Evolutionary conservation across 2,329 filamentous ascomycete species (phyloP), one percentile per base, ranked within the genome.

Genomic region (Chaetomiaceae sp.): DNA sequence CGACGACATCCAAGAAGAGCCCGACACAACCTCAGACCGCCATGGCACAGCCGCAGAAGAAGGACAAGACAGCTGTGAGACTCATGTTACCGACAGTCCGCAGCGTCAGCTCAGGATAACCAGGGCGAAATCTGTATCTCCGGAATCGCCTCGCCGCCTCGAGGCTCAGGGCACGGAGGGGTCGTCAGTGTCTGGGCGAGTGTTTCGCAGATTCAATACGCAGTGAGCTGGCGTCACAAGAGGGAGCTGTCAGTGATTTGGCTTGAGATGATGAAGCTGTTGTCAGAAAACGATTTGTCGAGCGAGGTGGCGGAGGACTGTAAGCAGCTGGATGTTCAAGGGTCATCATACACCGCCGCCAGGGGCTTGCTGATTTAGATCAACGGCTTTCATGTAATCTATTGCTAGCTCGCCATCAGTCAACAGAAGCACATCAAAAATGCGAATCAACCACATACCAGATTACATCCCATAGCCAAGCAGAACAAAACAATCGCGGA

Each of bases 131-230:
- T 42, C 54, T 2, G 40, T 8, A 15, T 37, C 50, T n/a, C 25
- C 40, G 1, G 29, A 12, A 15, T 31, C 38, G 3, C 23, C 34
- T 8, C 27, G 4, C 22, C 23, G 2, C 2, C 17, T 6, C 3
- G 29, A 36, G 36, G 9, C 17, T 23, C 5, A 20, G 25, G 25
- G 6, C 6, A 20, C 8, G 11, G 50, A 1, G 4, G 12, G 2
- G 6, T 5, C n/a, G 1, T 5, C n/a, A 12, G 6, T 19, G 33
- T 25, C 42, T 7, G 15, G 3, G 4, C 42, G 47, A 17, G n/a
- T 25, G 12, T 31, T 55, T 20, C 53, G 48, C n/a, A 51, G 53
- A 29, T 36, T 45, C 22, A 29, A 48, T 6, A 55, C 53, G 8
- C 48, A 52, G 22, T 55, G 8, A 33, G 19, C 8, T 15, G 25